These are phyloP conservation scores for Brassica balearica DNA, from an alignment of 441 rosid genomes.

Conservation along the genomic window DNA sequence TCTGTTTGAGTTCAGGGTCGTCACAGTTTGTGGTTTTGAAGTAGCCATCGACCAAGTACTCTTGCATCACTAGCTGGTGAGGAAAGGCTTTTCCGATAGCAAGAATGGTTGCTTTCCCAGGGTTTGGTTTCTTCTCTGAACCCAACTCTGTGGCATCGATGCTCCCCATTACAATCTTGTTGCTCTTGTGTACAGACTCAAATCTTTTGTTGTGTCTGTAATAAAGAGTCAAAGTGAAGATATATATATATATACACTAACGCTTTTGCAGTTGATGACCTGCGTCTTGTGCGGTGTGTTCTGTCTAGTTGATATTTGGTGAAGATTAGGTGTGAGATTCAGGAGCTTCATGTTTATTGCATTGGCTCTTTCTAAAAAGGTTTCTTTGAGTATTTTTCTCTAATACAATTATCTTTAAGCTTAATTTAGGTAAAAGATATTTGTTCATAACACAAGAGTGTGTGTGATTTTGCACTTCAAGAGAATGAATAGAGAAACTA, in stretches of 20 bases:
- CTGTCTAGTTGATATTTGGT: slow-evolving; percentile 42
- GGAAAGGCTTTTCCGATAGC: slow-evolving; percentile 96
- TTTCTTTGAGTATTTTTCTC: not conserved
- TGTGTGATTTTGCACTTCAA: slow-evolving; percentile 2
- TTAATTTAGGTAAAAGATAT: not conserved
- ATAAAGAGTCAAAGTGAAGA: slow-evolving; percentile 20
- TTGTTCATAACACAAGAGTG: slow-evolving; percentile 4
- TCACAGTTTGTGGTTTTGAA: slow-evolving; percentile 90
- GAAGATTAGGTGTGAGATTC: slow-evolving; percentile 42
- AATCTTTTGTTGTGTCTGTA: slow-evolving; percentile 22
- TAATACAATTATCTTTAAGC: slow-evolving; percentile 28
- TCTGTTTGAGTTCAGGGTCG: slow-evolving; percentile 86
- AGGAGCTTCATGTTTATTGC: slow-evolving; percentile 45
- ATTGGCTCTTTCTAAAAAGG: slow-evolving; percentile 18
- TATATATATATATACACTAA: slow-evolving; percentile 31
- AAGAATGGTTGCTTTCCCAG: slow-evolving; percentile 83
- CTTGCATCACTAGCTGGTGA: slow-evolving; percentile 97
- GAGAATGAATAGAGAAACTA: slow-evolving; percentile 22
- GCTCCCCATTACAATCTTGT: slow-evolving; percentile 54
- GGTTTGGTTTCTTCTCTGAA: slow-evolving; percentile 47
- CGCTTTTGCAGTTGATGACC: slow-evolving; percentile 26
- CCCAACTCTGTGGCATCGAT: slow-evolving; percentile 46
- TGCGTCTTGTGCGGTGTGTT: slow-evolving; percentile 34
- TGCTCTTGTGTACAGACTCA: slow-evolving; percentile 12
- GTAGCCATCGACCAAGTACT: slow-evolving; percentile 88